Evolutionary conservation across 768 basidiomycete species (phyloP).

Genomic region (Hemileccinum rubropunctum): DNA sequence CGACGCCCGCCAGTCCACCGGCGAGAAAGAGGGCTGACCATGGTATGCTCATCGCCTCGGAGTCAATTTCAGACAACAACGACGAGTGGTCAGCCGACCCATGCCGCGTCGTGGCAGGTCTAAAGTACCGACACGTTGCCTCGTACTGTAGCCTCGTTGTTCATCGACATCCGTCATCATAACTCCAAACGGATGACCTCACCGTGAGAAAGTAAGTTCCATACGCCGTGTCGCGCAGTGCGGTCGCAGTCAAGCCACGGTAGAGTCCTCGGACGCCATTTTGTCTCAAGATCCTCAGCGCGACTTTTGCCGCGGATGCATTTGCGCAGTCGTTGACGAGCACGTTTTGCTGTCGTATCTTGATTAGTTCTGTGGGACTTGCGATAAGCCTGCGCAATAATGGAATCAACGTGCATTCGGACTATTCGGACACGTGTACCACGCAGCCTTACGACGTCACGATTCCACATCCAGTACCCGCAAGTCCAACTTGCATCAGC

Average conservation of each 20-base stretch:
- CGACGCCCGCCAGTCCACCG: slow-evolving; percentile 73
- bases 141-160: slow-evolving; percentile 47
- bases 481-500: slow-evolving; percentile 68
- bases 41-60: no score
- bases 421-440: neutral
- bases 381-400: slow-evolving; percentile 56
- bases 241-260: slow-evolving; percentile 72
- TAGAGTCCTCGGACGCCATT: slow-evolving; percentile 69
- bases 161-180: slow-evolving; percentile 7
- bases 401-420: neutral
- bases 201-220: slow-evolving; percentile 85
- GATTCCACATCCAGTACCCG: slow-evolving; percentile 79
- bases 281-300: slow-evolving; percentile 49
- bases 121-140: slow-evolving; percentile 54
- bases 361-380: slow-evolving; percentile 83
- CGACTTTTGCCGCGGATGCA: slow-evolving; percentile 32
- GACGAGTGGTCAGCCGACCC: no score
- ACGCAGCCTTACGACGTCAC: slow-evolving; percentile 62
- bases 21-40: slow-evolving; percentile 67
- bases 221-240: slow-evolving; percentile 75
- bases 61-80: no score
- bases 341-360: slow-evolving; percentile 76
- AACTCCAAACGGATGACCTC: slow-evolving; percentile 28
- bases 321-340: slow-evolving; percentile 27
- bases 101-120: slow-evolving; percentile 17